These are phyloP conservation scores for Macadamia tetraphylla DNA, from an alignment of 164 flowering plant genomes.

Conservation along the genomic window DNA sequence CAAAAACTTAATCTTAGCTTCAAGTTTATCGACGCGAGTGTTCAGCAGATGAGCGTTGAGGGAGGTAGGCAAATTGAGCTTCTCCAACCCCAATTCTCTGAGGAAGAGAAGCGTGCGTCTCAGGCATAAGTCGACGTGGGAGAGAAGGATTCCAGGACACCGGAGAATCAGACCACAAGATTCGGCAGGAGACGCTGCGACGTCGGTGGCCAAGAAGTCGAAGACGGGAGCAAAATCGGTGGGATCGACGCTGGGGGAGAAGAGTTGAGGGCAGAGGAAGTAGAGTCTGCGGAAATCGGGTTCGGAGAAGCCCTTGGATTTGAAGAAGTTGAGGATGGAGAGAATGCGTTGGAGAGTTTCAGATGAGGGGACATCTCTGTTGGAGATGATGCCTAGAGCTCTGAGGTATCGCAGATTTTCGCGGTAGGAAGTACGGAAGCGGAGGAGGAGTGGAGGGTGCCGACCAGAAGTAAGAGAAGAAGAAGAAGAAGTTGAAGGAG, in stretches of 20 bases:
- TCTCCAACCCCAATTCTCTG: constrained; percentile 36
- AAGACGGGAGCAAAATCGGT: constrained; percentile 45
- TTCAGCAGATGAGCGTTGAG: constrained; percentile 57
- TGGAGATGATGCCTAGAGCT: constrained; percentile 35
- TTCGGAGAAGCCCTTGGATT: constrained; percentile 53
- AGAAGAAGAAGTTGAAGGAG: constrained; percentile 8
- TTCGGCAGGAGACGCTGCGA: constrained; percentile 37
- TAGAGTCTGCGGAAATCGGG: constrained; percentile 47
- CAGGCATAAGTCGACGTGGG: constrained; percentile 46
- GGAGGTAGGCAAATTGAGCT: constrained; percentile 39
- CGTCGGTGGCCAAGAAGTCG: constrained; percentile 36
- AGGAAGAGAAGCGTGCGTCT: constrained; percentile 48
- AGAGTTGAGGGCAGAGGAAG: constrained; percentile 40
- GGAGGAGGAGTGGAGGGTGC: constrained; percentile 28
- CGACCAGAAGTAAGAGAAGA: constrained; percentile 6
- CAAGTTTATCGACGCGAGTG: constrained; percentile 39
- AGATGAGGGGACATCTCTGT: constrained; percentile 19
- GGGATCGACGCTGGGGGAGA: constrained; percentile 30
- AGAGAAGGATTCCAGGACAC: constrained; percentile 46
- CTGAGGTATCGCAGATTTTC: constrained; percentile 53
- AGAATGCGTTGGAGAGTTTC: constrained; percentile 32
- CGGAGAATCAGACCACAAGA: constrained; percentile 31
- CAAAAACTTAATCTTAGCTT: constrained; percentile 35
- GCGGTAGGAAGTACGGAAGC: constrained; percentile 42
- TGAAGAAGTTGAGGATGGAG: constrained; percentile 40